Percentiles rank a stretch among this genome's conserved stretches.
Conservation (phyloP, 805 yeast species). For the Cyberlindnera mississippiensis region DNA sequence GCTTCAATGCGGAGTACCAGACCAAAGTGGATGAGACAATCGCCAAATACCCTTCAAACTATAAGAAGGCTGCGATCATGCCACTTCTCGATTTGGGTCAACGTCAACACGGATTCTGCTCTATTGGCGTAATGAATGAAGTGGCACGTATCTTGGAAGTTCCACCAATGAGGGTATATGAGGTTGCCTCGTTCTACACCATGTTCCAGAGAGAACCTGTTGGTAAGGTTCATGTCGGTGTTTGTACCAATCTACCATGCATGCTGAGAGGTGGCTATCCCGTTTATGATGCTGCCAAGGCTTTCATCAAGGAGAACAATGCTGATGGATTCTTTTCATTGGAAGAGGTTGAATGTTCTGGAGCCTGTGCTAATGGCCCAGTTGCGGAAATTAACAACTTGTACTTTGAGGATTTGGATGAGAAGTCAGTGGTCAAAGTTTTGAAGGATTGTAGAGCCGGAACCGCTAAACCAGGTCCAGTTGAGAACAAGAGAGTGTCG, state of each 20-base stretch:
- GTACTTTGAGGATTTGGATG: slow-evolving; percentile 76
- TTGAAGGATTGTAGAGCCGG: slow-evolving; percentile 64
- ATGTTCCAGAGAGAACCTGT: slow-evolving; percentile 86
- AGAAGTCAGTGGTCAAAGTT: slow-evolving; percentile 56
- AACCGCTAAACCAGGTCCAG: slow-evolving; percentile 63
- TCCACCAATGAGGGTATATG: slow-evolving; percentile 94
- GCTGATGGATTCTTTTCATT: slow-evolving; percentile 70
- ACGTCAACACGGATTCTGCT: slow-evolving; percentile 82
- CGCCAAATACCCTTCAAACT: slow-evolving; percentile 79
- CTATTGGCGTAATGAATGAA: slow-evolving; percentile 84
- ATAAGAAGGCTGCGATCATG: slow-evolving; percentile 86
- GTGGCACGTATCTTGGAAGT: slow-evolving; percentile 80
- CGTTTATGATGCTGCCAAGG: slow-evolving; percentile 66
- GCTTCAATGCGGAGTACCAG: slow-evolving; percentile 61
- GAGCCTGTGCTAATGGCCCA: slow-evolving; percentile 91
- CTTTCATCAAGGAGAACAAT: slow-evolving; percentile 65
- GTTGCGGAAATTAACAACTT: slow-evolving; percentile 84
- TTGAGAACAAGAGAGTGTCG: slow-evolving; percentile 52
- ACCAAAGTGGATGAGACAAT: slow-evolving; percentile 68
- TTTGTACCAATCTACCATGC: slow-evolving; percentile 89
- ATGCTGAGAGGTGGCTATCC: slow-evolving; percentile 79
- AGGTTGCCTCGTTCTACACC: slow-evolving; percentile 88
- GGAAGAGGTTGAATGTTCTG: slow-evolving; percentile 87
- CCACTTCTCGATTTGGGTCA: slow-evolving; percentile 84
- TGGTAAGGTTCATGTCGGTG: slow-evolving; percentile 80